phyloP scores from a whole-genome alignment of 768 basidiomycete species.

The Suillus alpinus region DNA sequence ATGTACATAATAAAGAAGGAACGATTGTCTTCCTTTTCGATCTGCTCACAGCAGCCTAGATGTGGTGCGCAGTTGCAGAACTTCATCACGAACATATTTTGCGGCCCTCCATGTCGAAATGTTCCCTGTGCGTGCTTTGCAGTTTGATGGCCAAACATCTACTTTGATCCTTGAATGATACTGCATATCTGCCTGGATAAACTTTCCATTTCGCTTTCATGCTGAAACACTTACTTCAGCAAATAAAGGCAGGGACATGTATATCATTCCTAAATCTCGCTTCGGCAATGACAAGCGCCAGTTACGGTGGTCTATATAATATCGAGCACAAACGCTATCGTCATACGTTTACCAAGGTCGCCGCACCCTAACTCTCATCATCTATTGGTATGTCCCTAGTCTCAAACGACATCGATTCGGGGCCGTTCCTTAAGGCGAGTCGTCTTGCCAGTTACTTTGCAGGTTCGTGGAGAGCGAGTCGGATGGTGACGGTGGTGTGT shows the following conservation, averaged over 20 bases:
- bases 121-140: background rate
- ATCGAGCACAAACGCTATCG: background rate
- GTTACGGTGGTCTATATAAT: background rate
- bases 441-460: background rate
- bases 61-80: background rate
- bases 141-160: background rate
- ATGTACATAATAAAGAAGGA: too few relatives aligned
- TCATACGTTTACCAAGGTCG: background rate
- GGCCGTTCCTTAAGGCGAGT: background rate
- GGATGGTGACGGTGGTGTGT: background rate
- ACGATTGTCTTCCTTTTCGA: background rate
- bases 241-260: background rate
- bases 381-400: background rate
- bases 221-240: background rate
- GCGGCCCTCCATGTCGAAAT: background rate
- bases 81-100: background rate
- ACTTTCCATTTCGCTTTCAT: background rate
- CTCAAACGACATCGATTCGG: background rate
- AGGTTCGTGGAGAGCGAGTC: background rate
- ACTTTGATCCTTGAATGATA: background rate
- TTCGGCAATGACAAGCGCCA: background rate
- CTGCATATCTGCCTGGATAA: background rate
- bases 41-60: background rate
- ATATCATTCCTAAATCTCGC: background rate
- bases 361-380: background rate